These are phyloP conservation scores for Ustilago esculenta DNA, from an alignment of 1,284 basidiomycete genomes.

Conservation along the genomic window DNA sequence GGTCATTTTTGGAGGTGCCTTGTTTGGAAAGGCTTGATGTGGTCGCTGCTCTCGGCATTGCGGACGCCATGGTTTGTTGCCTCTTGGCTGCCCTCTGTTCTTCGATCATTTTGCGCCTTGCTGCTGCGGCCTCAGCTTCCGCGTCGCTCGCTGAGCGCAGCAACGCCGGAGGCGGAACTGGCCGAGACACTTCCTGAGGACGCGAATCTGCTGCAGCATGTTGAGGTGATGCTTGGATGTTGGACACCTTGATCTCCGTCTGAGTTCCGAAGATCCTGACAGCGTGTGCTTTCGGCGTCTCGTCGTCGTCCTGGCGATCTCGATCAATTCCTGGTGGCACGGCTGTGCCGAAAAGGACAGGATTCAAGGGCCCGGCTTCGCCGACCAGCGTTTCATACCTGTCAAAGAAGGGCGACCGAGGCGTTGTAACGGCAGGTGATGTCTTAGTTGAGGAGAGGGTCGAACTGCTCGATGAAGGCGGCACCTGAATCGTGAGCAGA, in stretches of 20 bases:
- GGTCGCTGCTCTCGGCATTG: slow-evolving; percentile 29
- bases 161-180: slow-evolving; percentile 9
- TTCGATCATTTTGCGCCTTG: slow-evolving; percentile 48
- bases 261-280: slow-evolving; percentile 27
- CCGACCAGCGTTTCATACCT: slow-evolving; percentile 30
- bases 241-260: slow-evolving; percentile 19
- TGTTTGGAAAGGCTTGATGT: slow-evolving; percentile 6
- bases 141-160: slow-evolving; percentile 29
- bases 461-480: slow-evolving; percentile 16
- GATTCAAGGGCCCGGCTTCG: slow-evolving; percentile 28
- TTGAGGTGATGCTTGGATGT: slow-evolving; percentile 6
- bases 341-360: slow-evolving; percentile 13
- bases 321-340: background rate
- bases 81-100: slow-evolving; percentile 50
- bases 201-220: background rate
- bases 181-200: background rate
- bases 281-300: slow-evolving; percentile 38
- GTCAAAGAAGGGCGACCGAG: slow-evolving; percentile 51
- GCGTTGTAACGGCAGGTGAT: slow-evolving; percentile 17
- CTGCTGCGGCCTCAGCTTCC: slow-evolving; percentile 28
- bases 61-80: slow-evolving; percentile 24
- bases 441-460: slow-evolving; percentile 10
- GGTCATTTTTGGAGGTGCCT: background rate
- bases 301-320: slow-evolving; percentile 7
- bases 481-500: slow-evolving; percentile 31